Evolutionary conservation across 2,329 filamentous ascomycete genomes (phyloP).

Genomic region (Microcera coccophila): DNA sequence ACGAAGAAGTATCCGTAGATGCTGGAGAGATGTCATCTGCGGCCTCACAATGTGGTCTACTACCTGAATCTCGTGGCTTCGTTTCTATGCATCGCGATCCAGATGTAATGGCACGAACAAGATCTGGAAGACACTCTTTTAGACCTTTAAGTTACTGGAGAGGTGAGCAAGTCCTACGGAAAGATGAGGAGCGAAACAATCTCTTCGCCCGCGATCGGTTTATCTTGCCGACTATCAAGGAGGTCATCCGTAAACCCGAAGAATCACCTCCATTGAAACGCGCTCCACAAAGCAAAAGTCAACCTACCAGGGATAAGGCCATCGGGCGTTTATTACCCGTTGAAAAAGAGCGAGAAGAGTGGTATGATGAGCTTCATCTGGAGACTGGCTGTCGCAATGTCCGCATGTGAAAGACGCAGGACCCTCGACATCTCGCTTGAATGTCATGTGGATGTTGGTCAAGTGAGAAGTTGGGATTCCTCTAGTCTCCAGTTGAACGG

Average conservation of each 20-base stretch:
- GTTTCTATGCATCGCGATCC: conserved; percentile 48
- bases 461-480: too few relatives aligned
- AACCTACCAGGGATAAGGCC: conserved; percentile 28
- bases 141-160: conserved; percentile 82
- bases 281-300: conserved; percentile 26
- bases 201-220: conserved; percentile 45
- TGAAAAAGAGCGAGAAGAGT: conserved; percentile 59
- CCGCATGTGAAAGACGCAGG: too few relatives aligned
- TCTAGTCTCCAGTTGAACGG: too few relatives aligned
- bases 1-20: conserved; percentile 26
- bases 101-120: conserved; percentile 56
- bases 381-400: too few relatives aligned
- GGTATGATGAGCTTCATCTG: conserved; percentile 66
- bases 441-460: too few relatives aligned
- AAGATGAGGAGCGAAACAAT: conserved; percentile 54
- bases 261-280: conserved; percentile 41
- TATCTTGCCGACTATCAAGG: conserved; percentile 67
- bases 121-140: conserved; percentile 74
- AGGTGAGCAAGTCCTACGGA: conserved; percentile 73
- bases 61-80: conserved; percentile 53
- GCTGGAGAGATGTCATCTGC: conserved; percentile 44
- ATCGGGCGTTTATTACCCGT: conserved; percentile 38
- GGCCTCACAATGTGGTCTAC: conserved; percentile 50
- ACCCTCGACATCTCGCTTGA: too few relatives aligned
- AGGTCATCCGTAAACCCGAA: conserved; percentile 67